Evolutionary conservation across 1,284 basidiomycete species (phyloP), one percentile per base, ranked within the genome.

Genomic region (Neotropicomus parvogracilis): DNA sequence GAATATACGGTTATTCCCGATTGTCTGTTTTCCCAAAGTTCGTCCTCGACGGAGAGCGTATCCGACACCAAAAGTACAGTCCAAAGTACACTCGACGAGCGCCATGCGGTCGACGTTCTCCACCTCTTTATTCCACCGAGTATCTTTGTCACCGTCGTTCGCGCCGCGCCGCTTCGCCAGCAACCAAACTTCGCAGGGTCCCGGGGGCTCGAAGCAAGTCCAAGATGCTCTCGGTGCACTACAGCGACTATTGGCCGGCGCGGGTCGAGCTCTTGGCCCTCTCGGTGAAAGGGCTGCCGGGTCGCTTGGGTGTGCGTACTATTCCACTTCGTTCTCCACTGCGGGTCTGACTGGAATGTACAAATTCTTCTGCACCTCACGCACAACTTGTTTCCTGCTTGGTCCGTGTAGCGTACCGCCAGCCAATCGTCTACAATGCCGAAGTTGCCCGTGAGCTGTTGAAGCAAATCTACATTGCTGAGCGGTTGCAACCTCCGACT

Each of bases 401-500:
- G 40, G 29, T 34, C 29, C 14, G n/a, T 35, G 33, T 63, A 95
- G 92, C 83, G 27, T 93, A 94, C 75, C 81, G 82, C 56, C 78
- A 90, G 65, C 92, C 93, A 14, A 58, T 95, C 45, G 59, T 81
- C 26, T 95, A 93, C 77, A 94, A 95, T 75, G 73, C 88, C 46
- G 74, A 88, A 50, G 91, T 97, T 49, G 78, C 84, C 41, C 82
- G 85, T 52, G 91, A 95, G 63, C 66, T 98, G 57, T 70, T 84
- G 58, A 94, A 95, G 74, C 91, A 95, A 66, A 81, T 98, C 52
- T 98, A 97, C 75, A 70, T 89, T 56, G 83, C 85, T 40, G 95
- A 98, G 74, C 81, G 83, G 52, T 80, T 98, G 46, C 81, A 87
- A 41, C 91, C 91, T 14, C 95, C 95, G 19, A 77, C 77, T 13